Evolutionary conservation across 257 asterid genomes (phyloP).

Genomic region (Verbascum thapsus): DNA sequence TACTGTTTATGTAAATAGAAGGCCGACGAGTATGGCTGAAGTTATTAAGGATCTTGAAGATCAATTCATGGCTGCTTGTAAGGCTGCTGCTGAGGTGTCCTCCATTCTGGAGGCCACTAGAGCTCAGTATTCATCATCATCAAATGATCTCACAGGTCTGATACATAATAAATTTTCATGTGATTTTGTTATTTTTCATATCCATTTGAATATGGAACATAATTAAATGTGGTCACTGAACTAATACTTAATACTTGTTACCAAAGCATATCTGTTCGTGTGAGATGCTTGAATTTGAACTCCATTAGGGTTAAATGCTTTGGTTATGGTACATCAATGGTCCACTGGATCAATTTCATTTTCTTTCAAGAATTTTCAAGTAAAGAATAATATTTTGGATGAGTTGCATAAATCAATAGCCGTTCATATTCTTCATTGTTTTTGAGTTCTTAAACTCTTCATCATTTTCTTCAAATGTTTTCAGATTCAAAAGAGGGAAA

Average conservation of each 20-base stretch:
- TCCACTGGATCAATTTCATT: not conserved
- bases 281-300: not conserved
- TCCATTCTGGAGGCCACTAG: slow-evolving; percentile 72
- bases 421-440: not conserved
- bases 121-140: slow-evolving; percentile 63
- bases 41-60: slow-evolving; percentile 88
- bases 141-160: slow-evolving; percentile 70
- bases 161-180: not conserved
- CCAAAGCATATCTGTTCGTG: not conserved
- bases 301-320: not conserved
- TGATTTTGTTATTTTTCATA: slow-evolving; percentile 16
- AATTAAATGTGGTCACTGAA: not conserved
- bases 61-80: slow-evolving; percentile 72
- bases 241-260: not conserved
- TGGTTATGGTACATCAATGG: not conserved
- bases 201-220: not conserved
- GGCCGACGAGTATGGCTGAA: slow-evolving; percentile 90
- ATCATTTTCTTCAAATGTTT: not conserved
- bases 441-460: no score
- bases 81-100: slow-evolving; percentile 73
- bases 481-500: not conserved
- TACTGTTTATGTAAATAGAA: slow-evolving; percentile 79
- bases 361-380: not conserved
- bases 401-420: not conserved
- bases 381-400: not conserved